A percentile compares a stretch with the other conserved stretches of the same genome.
Conservation (phyloP, 768 basidiomycete genomes). For the Pisolithus albus region DNA sequence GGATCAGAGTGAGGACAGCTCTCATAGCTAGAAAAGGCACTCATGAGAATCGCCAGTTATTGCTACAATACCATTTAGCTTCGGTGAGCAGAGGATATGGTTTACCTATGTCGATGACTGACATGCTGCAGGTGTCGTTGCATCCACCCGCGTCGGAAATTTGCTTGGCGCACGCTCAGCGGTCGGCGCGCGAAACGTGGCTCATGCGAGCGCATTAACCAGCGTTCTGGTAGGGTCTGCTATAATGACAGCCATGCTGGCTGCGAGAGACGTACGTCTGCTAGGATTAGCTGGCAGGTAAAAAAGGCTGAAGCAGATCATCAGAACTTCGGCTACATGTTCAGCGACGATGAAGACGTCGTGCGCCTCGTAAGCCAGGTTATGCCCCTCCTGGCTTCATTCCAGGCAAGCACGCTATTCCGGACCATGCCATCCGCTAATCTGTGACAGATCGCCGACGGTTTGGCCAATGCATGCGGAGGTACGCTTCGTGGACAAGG, state of each 20-base stretch:
- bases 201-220: constrained; percentile 56
- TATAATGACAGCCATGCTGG: constrained; percentile 56
- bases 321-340: constrained; percentile 57
- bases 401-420: constrained; percentile 32
- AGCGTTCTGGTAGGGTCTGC: constrained; percentile 52
- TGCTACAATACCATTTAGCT: constrained; percentile 70
- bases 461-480: constrained; percentile 45
- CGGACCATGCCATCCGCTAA: not conserved
- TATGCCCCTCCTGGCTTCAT: constrained; percentile 50
- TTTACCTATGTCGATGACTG: not conserved
- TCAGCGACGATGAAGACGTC: constrained; percentile 56
- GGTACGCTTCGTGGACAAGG: constrained; percentile 45
- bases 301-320: not conserved
- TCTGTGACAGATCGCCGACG: constrained; percentile 39
- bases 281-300: not conserved
- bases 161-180: constrained; percentile 56
- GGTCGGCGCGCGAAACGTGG: constrained; percentile 46
- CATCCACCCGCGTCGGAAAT: constrained; percentile 68
- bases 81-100: constrained; percentile 32
- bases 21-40: not conserved
- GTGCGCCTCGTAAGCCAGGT: constrained; percentile 43
- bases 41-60: constrained; percentile 37
- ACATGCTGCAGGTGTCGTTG: constrained; percentile 46
- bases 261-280: constrained; percentile 46
- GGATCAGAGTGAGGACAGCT: constrained; percentile 51